A percentile compares a stretch with the other conserved stretches of the same genome.
These are phyloP conservation scores for Kodamaea nitidulidarum DNA, from an alignment of 805 yeast species.

Conservation along the genomic window DNA sequence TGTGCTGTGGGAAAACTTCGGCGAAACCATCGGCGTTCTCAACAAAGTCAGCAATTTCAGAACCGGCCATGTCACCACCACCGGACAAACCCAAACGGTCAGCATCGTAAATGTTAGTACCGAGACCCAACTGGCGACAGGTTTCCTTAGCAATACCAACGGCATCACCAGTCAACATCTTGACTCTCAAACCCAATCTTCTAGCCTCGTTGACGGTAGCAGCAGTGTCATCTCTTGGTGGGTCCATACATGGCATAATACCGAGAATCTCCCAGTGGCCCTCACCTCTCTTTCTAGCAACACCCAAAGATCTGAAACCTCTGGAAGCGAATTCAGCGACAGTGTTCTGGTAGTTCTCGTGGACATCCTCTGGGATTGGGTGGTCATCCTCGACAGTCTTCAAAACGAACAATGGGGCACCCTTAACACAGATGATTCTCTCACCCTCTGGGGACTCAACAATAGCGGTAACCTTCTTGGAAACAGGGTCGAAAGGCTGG, in stretches of 20 bases:
- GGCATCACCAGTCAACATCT: constrained; percentile 99
- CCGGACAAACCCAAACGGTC: constrained; percentile 95
- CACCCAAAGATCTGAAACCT: constrained; percentile 98
- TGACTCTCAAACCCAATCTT: constrained; percentile 86
- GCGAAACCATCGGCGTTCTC: constrained; percentile 98
- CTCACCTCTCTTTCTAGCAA: constrained; percentile 97
- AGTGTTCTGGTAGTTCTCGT: constrained; percentile 92
- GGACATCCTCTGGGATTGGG: constrained; percentile 90
- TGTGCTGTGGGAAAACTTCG: constrained; percentile 98
- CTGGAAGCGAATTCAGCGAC: constrained; percentile 97
- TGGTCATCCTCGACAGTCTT: constrained; percentile 97
- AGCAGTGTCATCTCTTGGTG: constrained; percentile 98
- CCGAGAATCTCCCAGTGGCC: constrained; percentile 98
- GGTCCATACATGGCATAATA: constrained; percentile 98
- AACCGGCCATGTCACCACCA: constrained; percentile 93
- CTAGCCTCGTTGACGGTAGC: constrained; percentile 90
- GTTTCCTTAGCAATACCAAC: constrained; percentile 98
- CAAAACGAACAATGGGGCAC: constrained; percentile 96
- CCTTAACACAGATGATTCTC: constrained; percentile 92
- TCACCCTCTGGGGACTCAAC: constrained; percentile 96
- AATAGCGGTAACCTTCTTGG: constrained; percentile 92
- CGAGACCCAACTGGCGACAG: constrained; percentile 95
- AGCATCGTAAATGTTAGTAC: constrained; percentile 94
- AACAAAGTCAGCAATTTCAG: constrained; percentile 95
- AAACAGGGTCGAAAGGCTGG: constrained; percentile 97